Conservation (phyloP, 495 filamentous ascomycete genomes). For the Acidomyces sp. region DNA sequence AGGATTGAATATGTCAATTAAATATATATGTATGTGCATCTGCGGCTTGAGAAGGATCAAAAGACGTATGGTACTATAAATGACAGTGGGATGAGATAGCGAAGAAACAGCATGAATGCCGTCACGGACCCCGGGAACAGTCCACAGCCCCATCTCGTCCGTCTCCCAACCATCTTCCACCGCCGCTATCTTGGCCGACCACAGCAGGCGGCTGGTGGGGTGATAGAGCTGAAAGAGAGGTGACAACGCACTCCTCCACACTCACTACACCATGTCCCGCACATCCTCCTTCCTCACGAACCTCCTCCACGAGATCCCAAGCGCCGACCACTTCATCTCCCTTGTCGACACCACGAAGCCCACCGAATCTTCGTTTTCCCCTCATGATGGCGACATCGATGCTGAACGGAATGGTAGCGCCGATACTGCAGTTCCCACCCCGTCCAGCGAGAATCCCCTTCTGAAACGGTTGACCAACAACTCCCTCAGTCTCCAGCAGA, state of each 20-base stretch:
- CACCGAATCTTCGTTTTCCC: conserved; percentile 4
- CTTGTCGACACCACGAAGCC: conserved; percentile 40
- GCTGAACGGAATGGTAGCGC: conserved; percentile 12
- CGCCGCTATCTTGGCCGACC: no score
- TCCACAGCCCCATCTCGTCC: not conserved
- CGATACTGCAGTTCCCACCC: not conserved
- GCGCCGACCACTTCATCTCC: conserved; percentile 47
- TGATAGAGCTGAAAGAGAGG: conserved; percentile 12
- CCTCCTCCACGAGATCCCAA: conserved; percentile 8
- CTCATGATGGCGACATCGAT: conserved; percentile 5
- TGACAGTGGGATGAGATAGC: no score
- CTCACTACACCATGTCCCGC: conserved; percentile 8
- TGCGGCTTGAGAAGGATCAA: no score
- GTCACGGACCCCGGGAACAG: not conserved
- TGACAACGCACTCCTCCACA: not conserved
- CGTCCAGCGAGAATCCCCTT: not conserved
- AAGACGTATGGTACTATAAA: no score
- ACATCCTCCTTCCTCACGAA: not conserved
- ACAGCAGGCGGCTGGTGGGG: no score
- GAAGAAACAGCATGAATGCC: not conserved
- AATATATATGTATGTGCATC: no score
- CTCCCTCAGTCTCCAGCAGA: conserved; percentile 9
- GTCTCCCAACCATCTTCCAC: no score
- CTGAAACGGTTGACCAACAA: conserved; percentile 15
- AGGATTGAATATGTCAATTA: no score